These are phyloP conservation scores for Stachybotrys elegans DNA, from an alignment of 2,329 filamentous ascomycete species.

Conservation along the genomic window DNA sequence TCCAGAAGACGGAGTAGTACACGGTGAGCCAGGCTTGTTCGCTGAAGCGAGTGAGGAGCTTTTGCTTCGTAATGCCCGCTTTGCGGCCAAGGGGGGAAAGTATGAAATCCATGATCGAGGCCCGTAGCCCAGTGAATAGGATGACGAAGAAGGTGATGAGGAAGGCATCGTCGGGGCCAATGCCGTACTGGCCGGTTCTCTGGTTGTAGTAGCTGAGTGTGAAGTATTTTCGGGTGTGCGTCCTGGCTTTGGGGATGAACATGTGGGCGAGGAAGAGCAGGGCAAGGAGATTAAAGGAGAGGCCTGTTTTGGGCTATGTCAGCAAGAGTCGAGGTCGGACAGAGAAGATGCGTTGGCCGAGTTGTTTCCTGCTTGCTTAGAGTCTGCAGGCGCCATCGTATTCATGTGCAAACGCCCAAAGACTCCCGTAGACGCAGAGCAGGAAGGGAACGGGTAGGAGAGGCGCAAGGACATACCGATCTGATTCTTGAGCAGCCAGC, in stretches of 20 bases:
- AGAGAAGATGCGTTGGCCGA: too few species aligned
- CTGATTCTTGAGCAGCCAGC: conserved; percentile 74
- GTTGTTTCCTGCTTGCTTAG: too few species aligned
- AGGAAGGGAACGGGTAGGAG: neutral
- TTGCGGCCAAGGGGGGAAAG: conserved; percentile 71
- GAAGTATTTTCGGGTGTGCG: conserved; percentile 83
- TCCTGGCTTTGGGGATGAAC: conserved; percentile 73
- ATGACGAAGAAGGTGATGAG: conserved; percentile 75
- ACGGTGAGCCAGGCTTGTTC: conserved; percentile 90
- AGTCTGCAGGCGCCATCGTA: too few species aligned
- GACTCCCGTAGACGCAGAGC: neutral
- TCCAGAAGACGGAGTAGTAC: conserved; percentile 80
- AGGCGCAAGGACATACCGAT: conserved; percentile 57
- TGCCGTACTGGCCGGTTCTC: conserved; percentile 62
- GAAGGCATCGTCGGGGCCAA: conserved; percentile 74
- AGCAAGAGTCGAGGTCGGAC: too few species aligned
- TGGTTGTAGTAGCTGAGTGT: conserved; percentile 77
- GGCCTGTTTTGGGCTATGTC: too few species aligned
- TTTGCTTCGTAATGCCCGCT: conserved; percentile 69
- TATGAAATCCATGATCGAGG: conserved; percentile 80
- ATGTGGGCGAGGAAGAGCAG: conserved; percentile 78
- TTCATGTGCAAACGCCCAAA: too few species aligned
- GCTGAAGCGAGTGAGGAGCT: conserved; percentile 76
- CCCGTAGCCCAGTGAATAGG: conserved; percentile 81
- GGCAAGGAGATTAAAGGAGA: conserved; percentile 80